phyloP scores from a whole-genome alignment of 164 flowering plant genomes.

The Magnolia kwangsiensis region DNA sequence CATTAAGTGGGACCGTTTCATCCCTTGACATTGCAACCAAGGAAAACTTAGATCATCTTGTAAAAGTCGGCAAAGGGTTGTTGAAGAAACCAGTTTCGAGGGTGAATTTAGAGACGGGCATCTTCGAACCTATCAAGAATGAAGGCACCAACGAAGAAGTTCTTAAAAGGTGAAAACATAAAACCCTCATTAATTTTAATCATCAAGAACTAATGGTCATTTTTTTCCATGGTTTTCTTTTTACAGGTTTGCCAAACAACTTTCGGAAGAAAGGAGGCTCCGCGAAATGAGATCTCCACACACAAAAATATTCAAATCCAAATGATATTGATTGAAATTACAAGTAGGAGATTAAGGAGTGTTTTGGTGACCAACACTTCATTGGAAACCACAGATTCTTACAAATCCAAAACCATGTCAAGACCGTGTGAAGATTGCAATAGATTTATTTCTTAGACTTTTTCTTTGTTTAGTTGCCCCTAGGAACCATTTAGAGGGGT shows the following conservation, averaged over 20 bases:
- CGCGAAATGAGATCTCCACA: slow-evolving; percentile 18
- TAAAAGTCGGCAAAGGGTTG: slow-evolving; percentile 28
- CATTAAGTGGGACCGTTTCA: slow-evolving; percentile 21
- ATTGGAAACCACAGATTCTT: no score
- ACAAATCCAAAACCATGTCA: no score
- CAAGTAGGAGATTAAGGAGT: background rate
- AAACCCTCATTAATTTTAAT: background rate
- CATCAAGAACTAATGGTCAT: background rate
- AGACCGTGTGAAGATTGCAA: no score
- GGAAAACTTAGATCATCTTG: slow-evolving; percentile 32
- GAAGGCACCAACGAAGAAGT: slow-evolving; percentile 37
- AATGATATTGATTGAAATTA: background rate
- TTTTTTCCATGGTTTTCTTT: background rate
- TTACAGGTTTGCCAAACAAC: slow-evolving; percentile 34
- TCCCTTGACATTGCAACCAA: slow-evolving; percentile 29
- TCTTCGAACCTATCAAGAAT: slow-evolving; percentile 13
- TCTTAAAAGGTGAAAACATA: slow-evolving; percentile 26
- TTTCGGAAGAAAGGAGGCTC: slow-evolving; percentile 19
- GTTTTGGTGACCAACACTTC: no score
- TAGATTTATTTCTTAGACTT: no score
- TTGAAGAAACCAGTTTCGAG: slow-evolving; percentile 35
- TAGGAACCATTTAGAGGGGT: no score
- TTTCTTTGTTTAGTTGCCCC: no score
- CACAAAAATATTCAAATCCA: background rate
- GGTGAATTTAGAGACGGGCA: slow-evolving; percentile 32